Percentiles rank a stretch among this genome's conserved stretches.
phyloP scores from a whole-genome alignment of 805 yeast genomes.

The Ogataea pilisensis region DNA sequence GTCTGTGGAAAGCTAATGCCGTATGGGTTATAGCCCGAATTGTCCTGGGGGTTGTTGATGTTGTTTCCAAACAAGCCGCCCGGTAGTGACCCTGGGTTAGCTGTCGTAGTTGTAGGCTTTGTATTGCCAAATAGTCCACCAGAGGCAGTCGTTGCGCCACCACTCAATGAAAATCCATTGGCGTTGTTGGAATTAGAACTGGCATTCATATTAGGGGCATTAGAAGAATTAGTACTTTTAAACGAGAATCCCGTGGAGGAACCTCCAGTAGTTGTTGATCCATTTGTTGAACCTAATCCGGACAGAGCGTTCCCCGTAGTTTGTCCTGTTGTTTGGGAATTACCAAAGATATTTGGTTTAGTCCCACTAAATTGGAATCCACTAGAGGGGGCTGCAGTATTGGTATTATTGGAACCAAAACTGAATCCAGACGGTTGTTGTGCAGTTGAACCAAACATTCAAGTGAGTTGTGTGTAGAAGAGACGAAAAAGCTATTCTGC shows the following conservation, averaged over 20 bases:
- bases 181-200: not conserved
- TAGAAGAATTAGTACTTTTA: not conserved
- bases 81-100: constrained; percentile 24
- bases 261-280: constrained; percentile 6
- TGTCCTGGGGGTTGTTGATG: not conserved
- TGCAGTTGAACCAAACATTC: constrained; percentile 25
- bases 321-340: constrained; percentile 21
- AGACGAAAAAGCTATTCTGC: too few species aligned
- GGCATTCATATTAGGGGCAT: not conserved
- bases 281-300: constrained; percentile 24
- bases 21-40: constrained; percentile 20
- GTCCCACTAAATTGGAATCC: constrained; percentile 6
- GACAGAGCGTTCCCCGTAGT: constrained; percentile 15
- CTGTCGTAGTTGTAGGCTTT: constrained; percentile 35
- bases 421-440: constrained; percentile 20
- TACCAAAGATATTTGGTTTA: constrained; percentile 23
- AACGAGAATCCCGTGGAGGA: constrained; percentile 1
- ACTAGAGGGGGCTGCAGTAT: constrained; percentile 2
- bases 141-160: not conserved
- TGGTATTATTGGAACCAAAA: constrained; percentile 16
- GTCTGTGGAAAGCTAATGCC: constrained; percentile 19
- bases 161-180: not conserved
- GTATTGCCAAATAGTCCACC: not conserved
- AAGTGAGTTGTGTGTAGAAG: too few species aligned
- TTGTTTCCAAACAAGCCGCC: constrained; percentile 13